phyloP scores from a whole-genome alignment of 75 land plant genomes.

The Sequoiadendron giganteum region DNA sequence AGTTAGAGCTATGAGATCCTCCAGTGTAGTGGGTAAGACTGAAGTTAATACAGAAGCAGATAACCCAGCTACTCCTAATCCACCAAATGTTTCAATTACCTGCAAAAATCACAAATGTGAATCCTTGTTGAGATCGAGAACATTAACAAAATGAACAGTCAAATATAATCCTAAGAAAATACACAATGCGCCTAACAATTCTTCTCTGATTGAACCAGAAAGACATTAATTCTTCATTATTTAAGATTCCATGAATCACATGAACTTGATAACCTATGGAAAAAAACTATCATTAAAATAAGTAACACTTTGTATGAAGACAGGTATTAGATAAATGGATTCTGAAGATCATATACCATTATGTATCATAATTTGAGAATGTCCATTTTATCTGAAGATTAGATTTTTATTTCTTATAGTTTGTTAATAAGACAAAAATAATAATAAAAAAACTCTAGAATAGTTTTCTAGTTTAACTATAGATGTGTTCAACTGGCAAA shows the following conservation, averaged over 20 bases:
- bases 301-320: not conserved
- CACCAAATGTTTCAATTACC: constrained; percentile 85
- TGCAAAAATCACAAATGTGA: constrained; percentile 28
- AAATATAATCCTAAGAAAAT: not conserved
- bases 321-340: not conserved
- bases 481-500: not conserved
- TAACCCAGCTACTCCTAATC: constrained; percentile 91
- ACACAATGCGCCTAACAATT: not conserved
- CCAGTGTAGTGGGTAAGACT: constrained; percentile 85
- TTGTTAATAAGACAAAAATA: not conserved
- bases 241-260: not conserved
- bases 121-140: not conserved
- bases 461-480: not conserved
- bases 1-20: constrained; percentile 92
- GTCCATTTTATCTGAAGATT: not conserved
- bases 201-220: not conserved
- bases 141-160: not conserved
- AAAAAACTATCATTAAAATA: not conserved
- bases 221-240: not conserved
- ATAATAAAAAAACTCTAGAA: not conserved
- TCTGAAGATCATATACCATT: not conserved
- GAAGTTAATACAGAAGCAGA: constrained; percentile 95
- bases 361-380: not conserved
- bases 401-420: not conserved
- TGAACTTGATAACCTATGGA: not conserved